These are phyloP conservation scores for Kalmusia sp. DNA, from an alignment of 2,329 filamentous ascomycete species.

Conservation along the genomic window DNA sequence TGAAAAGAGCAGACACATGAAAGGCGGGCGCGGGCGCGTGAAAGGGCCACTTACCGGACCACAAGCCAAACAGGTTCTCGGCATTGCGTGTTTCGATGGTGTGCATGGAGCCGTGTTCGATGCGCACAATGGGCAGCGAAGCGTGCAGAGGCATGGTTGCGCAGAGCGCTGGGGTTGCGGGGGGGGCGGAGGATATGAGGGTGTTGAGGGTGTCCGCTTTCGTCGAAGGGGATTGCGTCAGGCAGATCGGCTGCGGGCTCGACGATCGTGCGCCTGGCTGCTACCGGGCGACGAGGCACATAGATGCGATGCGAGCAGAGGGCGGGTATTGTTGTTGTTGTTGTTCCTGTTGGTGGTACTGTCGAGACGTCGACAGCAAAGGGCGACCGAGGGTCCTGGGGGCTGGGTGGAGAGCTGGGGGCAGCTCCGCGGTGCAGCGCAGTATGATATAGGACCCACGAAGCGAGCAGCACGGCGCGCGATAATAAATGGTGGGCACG, in stretches of 20 bases:
- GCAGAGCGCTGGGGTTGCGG: slow-evolving; percentile 16
- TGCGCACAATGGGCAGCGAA: slow-evolving; percentile 84
- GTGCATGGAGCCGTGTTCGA: slow-evolving; percentile 90
- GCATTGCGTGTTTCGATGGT: slow-evolving; percentile 93
- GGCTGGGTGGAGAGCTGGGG: background rate
- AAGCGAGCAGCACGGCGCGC: slow-evolving; percentile 8
- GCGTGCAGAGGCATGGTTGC: slow-evolving; percentile 80
- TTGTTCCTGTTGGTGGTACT: slow-evolving; percentile 11
- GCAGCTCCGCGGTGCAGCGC: slow-evolving; percentile 4
- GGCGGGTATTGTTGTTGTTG: background rate
- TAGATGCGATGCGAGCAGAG: background rate
- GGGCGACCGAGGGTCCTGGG: slow-evolving; percentile 5
- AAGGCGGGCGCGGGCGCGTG: background rate
- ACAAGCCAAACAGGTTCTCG: slow-evolving; percentile 94
- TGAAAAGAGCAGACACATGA: slow-evolving; percentile 8
- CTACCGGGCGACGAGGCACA: slow-evolving; percentile 14
- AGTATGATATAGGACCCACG: background rate
- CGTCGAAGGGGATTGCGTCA: slow-evolving; percentile 26
- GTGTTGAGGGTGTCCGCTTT: slow-evolving; percentile 20
- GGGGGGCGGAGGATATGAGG: slow-evolving; percentile 12
- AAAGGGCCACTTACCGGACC: slow-evolving; percentile 77
- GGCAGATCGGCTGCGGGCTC: slow-evolving; percentile 25
- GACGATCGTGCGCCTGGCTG: slow-evolving; percentile 15
- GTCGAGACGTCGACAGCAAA: too few relatives aligned
- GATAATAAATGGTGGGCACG: slow-evolving; percentile 14